Evolutionary conservation across 2,329 filamentous ascomycete species (phyloP), one percentile per base, ranked within the genome.

Genomic region (Calonectria hongkongensis): DNA sequence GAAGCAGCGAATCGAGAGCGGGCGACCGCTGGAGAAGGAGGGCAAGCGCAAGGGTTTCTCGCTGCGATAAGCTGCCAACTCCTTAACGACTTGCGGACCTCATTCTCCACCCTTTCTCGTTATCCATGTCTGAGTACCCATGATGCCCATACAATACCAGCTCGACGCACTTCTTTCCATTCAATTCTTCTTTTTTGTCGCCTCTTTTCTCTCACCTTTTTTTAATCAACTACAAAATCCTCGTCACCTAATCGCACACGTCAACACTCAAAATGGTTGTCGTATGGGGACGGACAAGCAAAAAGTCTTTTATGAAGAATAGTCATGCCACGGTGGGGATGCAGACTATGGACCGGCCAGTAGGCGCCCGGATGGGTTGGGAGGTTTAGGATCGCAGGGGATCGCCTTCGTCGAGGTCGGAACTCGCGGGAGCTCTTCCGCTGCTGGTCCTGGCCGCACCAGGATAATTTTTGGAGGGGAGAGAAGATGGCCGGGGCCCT

Each of bases 41-140:
- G 93, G 93, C 88, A 98, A 98, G 94, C 94, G 95, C 88, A 98
- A 98, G 94, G 96, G 96, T 73, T 99, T 99, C 91, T 99, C 97
- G 78, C 94, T 99, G 85, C 95, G 97, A 87, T 98, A 96, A 92
- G 79, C 79, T 63, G 41, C 56, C 73, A 72, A 65, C 70, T 30
- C 73, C 66, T 64, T 80, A 48, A 76, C 73, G 76, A 75, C 78
- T 74, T 74, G 72, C 72, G 58, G 70, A 75, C 56, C 71, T 73
- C 70, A 66, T 71, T 73, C 73, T 74, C 74, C 77, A 75, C 74
- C 77, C 73, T 77, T 80, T 78, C 83, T 85, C 83, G 89, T 86
- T 87, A 89, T 86, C 87, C 85, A 88, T 86, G 87, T 86, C 87
- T 87, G 85, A 87, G 87, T 88, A 87, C 84, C 87, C 86, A 89